phyloP scores from a whole-genome alignment of 352 stramenopile genomes.

The Phytophthora tentaculata region DNA sequence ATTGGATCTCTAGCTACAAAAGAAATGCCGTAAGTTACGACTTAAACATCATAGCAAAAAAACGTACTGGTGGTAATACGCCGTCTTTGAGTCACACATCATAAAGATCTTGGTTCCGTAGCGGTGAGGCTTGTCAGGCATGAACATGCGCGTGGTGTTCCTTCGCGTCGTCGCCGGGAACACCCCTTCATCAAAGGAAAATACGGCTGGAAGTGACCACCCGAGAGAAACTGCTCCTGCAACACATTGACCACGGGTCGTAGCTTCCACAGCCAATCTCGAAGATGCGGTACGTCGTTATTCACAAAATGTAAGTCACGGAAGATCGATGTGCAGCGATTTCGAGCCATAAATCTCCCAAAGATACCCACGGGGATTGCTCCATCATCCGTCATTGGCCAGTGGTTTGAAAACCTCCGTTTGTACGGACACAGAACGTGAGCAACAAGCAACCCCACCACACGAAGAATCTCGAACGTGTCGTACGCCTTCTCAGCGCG shows the following conservation, averaged over 20 bases:
- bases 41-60: not conserved
- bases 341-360: slow-evolving; percentile 26
- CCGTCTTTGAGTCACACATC: slow-evolving; percentile 10
- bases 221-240: slow-evolving; percentile 9
- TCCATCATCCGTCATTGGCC: slow-evolving; percentile 23
- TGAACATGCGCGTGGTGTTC: slow-evolving; percentile 43
- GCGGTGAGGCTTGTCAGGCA: slow-evolving; percentile 8
- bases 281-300: not conserved
- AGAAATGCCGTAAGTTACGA: slow-evolving; percentile 14
- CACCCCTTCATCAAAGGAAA: slow-evolving; percentile 43
- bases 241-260: slow-evolving; percentile 11
- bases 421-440: slow-evolving; percentile 27
- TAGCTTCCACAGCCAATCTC: slow-evolving; percentile 36
- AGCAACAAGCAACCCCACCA: slow-evolving; percentile 30
- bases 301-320: slow-evolving; percentile 28
- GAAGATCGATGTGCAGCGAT: slow-evolving; percentile 27
- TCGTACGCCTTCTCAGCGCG: not conserved
- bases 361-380: slow-evolving; percentile 22
- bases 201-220: slow-evolving; percentile 14
- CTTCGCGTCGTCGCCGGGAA: slow-evolving; percentile 24
- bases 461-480: slow-evolving; percentile 16
- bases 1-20: not conserved
- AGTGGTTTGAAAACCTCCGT: slow-evolving; percentile 23
- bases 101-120: slow-evolving; percentile 33
- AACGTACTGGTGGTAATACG: slow-evolving; percentile 16